Conservation (phyloP, 768 basidiomycete genomes). For the Galerina marginata region DNA sequence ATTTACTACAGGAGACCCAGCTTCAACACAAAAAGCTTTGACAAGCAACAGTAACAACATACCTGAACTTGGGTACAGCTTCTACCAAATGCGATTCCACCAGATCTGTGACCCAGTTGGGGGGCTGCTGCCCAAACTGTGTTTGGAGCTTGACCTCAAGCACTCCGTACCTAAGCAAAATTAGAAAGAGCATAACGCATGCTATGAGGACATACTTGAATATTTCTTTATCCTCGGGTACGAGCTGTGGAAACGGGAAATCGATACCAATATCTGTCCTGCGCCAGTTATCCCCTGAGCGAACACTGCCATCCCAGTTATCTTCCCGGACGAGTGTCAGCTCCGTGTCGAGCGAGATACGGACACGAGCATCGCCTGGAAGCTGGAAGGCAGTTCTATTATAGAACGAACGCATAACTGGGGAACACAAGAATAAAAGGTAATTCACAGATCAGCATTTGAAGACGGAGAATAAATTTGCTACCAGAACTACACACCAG, state of each 20-base stretch:
- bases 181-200: neutral
- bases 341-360: slow-evolving; percentile 97
- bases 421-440: neutral
- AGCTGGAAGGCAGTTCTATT: slow-evolving; percentile 99
- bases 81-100: slow-evolving; percentile 95
- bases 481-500: slow-evolving; percentile 57
- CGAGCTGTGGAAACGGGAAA: slow-evolving; percentile 81
- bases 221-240: slow-evolving; percentile 81
- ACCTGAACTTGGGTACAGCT: slow-evolving; percentile 97
- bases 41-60: slow-evolving; percentile 27
- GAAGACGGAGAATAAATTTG: neutral
- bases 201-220: slow-evolving; percentile 72
- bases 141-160: slow-evolving; percentile 98
- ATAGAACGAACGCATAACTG: slow-evolving; percentile 97
- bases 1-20: slow-evolving; percentile 61
- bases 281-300: slow-evolving; percentile 92
- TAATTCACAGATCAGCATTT: neutral
- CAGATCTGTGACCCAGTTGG: slow-evolving; percentile 95
- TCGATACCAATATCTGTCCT: slow-evolving; percentile 94
- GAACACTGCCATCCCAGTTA: slow-evolving; percentile 85
- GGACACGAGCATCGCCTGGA: slow-evolving; percentile 97
- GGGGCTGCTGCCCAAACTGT: slow-evolving; percentile 93
- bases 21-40: neutral
- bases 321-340: slow-evolving; percentile 95
- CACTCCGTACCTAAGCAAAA: slow-evolving; percentile 73